A percentile compares a stretch with the other conserved stretches of the same genome.
phyloP scores from a whole-genome alignment of 495 filamentous ascomycete genomes.

The Eremomyces bilateralis region DNA sequence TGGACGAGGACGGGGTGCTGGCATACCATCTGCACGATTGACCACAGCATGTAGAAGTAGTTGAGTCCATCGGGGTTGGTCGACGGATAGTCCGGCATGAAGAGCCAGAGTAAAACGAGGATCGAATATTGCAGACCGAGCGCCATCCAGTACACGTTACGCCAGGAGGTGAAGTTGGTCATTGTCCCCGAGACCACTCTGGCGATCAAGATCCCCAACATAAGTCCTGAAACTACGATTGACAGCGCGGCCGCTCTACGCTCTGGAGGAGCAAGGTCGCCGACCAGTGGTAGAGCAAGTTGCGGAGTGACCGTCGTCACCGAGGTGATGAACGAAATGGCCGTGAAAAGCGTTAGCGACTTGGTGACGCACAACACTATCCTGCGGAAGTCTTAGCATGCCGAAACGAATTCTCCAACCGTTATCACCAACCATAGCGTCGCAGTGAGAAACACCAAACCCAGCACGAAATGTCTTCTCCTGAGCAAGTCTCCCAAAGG shows the following conservation, averaged over 20 bases:
- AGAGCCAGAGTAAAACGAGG: constrained; percentile 40
- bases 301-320: constrained; percentile 71
- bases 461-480: constrained; percentile 46
- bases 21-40: constrained; percentile 36
- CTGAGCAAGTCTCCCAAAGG: constrained; percentile 57
- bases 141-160: constrained; percentile 62
- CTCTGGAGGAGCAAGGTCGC: constrained; percentile 51
- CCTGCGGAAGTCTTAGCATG: constrained; percentile 14
- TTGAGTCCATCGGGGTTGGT: constrained; percentile 41
- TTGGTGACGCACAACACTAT: constrained; percentile 49
- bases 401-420: constrained; percentile 3
- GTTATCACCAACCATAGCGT: constrained; percentile 30
- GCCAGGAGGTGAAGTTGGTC: constrained; percentile 47
- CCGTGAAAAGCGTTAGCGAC: constrained; percentile 39
- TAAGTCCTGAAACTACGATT: constrained; percentile 56
- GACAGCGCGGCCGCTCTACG: constrained; percentile 45
- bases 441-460: constrained; percentile 42
- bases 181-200: constrained; percentile 57
- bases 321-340: constrained; percentile 45
- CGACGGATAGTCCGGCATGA: constrained; percentile 62
- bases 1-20: constrained; percentile 49
- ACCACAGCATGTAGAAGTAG: constrained; percentile 44
- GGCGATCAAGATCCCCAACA: constrained; percentile 57
- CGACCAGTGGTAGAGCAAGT: constrained; percentile 65
- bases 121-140: constrained; percentile 54